These are phyloP conservation scores for Bothriochloa decipiens DNA, from an alignment of 176 grass and related monocot genomes.

Conservation along the genomic window DNA sequence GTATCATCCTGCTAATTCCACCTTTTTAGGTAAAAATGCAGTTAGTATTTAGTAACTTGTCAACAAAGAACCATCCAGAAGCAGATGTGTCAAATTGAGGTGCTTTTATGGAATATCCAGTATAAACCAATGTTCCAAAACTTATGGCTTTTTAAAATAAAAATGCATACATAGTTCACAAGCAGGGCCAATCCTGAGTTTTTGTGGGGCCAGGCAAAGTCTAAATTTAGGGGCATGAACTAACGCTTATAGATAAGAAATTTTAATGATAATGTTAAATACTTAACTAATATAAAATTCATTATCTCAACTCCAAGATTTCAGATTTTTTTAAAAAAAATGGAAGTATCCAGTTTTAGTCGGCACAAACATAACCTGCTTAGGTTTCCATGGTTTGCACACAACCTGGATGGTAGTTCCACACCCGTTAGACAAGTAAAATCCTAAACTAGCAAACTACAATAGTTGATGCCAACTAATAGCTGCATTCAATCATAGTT, in stretches of 20 bases:
- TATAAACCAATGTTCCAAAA: slow-evolving; percentile 23
- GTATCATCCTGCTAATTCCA: slow-evolving; percentile 8
- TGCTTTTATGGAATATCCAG: slow-evolving; percentile 5
- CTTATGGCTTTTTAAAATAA: not conserved
- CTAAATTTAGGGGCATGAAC: no score
- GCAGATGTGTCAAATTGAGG: not conserved
- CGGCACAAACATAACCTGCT: slow-evolving; percentile 2
- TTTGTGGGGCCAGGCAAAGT: no score
- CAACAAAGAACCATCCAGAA: slow-evolving; percentile 32
- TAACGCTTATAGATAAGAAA: no score
- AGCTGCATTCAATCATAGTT: not conserved
- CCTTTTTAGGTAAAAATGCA: not conserved
- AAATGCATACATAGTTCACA: slow-evolving; percentile 16
- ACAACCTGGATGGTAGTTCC: not conserved
- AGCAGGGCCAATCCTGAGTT: not conserved
- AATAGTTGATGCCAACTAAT: not conserved
- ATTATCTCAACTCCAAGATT: not conserved
- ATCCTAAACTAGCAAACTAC: not conserved
- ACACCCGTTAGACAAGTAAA: slow-evolving; percentile 7
- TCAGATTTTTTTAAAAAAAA: not conserved
- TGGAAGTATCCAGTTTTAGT: not conserved
- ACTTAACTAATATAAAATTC: no score
- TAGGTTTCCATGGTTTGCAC: slow-evolving; percentile 28
- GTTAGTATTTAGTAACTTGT: not conserved
- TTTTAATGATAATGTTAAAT: no score